Evolutionary conservation across 108 stramenopile genomes (phyloP).

Genomic region (Cyclotella baltica): DNA sequence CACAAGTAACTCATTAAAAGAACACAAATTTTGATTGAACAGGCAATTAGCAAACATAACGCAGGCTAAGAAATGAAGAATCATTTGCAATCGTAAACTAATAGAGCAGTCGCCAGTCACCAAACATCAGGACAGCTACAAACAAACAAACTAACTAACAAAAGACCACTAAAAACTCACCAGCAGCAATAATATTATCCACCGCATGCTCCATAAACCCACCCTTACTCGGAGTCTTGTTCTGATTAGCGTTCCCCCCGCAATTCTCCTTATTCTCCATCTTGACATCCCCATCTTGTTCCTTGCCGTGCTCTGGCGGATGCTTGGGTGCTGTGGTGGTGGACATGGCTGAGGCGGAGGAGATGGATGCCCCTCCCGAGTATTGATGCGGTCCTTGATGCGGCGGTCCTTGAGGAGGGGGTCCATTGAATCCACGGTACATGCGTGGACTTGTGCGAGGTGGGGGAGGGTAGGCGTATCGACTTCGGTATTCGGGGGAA

Average conservation of each 20-base stretch:
- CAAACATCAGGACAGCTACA: neutral
- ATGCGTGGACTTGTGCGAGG: constrained; percentile 1
- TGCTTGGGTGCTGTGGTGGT: neutral
- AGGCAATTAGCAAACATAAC: no score
- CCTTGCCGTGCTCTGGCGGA: neutral
- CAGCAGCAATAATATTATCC: constrained; percentile 41
- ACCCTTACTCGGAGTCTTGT: neutral
- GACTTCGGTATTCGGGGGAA: constrained; percentile 4
- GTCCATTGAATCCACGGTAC: neutral
- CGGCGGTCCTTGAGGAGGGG: neutral
- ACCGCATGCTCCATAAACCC: constrained; percentile 15
- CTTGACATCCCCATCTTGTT: neutral
- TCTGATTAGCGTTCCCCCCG: neutral
- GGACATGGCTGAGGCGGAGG: neutral
- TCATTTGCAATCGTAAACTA: no score
- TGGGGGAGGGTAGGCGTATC: constrained; percentile 18
- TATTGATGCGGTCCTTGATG: neutral
- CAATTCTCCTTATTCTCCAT: neutral
- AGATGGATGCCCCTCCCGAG: no score
- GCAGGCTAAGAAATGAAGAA: no score
- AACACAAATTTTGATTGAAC: no score
- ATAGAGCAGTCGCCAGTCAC: no score
- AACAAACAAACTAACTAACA: neutral
- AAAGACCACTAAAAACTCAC: neutral
- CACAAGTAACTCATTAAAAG: no score